Conservation (phyloP, 2,329 filamentous ascomycete species). For the Aspergillus intermedius region DNA sequence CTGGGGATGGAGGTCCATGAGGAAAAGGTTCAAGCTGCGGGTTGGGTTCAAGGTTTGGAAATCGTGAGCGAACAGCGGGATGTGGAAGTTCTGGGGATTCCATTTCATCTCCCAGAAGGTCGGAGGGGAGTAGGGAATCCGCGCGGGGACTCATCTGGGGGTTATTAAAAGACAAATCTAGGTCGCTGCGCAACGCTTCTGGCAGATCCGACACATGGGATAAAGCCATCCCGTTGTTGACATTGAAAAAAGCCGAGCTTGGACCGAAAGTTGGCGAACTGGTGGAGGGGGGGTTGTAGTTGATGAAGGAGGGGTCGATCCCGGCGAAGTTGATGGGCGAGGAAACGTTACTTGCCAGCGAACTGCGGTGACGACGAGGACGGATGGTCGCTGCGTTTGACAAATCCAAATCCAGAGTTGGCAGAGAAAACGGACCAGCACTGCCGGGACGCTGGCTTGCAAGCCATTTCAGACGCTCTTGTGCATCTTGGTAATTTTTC, state of each 20-base stretch:
- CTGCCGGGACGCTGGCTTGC: conserved; percentile 31
- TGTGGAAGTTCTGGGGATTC: conserved; percentile 33
- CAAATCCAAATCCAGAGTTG: conserved; percentile 37
- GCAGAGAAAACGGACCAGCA: conserved; percentile 35
- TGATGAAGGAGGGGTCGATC: conserved; percentile 37
- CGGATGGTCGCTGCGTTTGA: conserved; percentile 35
- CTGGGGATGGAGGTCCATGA: conserved; percentile 38
- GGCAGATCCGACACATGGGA: conserved; percentile 36
- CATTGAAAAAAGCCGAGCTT: conserved; percentile 53
- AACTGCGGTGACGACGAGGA: conserved; percentile 42
- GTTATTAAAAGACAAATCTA: conserved; percentile 50
- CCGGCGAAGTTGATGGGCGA: conserved; percentile 38
- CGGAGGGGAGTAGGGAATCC: conserved; percentile 55
- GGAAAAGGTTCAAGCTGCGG: conserved; percentile 27
- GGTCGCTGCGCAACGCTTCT: conserved; percentile 41
- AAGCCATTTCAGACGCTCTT: conserved; percentile 41
- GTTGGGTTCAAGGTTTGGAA: conserved; percentile 24
- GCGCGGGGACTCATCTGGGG: conserved; percentile 60
- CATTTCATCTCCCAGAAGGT: conserved; percentile 52
- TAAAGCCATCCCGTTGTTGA: conserved; percentile 58
- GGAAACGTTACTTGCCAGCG: conserved; percentile 42
- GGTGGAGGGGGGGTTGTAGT: conserved; percentile 44
- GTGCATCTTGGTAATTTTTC: conserved; percentile 41
- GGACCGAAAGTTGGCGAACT: conserved; percentile 49
- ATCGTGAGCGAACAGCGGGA: conserved; percentile 21